A percentile compares a stretch with the other conserved stretches of the same genome.
Evolutionary conservation across 2,329 filamentous ascomycete species (phyloP).

Genomic region (Escovopsis weberi): DNA sequence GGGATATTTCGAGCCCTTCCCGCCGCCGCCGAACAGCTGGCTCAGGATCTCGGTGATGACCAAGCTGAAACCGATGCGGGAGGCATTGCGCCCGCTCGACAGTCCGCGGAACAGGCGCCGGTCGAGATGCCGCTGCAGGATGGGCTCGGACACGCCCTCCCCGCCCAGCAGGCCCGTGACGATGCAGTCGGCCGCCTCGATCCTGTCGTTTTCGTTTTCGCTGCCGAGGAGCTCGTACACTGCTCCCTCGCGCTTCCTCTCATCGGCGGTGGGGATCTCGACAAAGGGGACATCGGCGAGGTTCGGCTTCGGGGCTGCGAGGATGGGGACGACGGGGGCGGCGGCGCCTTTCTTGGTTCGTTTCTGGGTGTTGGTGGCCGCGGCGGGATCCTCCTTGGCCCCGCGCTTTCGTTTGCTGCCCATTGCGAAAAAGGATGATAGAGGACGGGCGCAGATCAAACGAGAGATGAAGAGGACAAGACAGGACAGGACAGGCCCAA

Average conservation of each 20-base stretch:
- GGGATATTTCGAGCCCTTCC: conserved; percentile 31
- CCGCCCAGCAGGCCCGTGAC: conserved; percentile 39
- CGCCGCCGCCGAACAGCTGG: conserved; percentile 46
- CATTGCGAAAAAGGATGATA: conserved; percentile 11
- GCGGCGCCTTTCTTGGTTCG: conserved; percentile 17
- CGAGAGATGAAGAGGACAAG: background rate
- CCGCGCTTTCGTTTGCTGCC: conserved; percentile 22
- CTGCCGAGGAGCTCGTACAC: conserved; percentile 49
- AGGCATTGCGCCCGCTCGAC: conserved; percentile 78
- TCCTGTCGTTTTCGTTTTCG: conserved; percentile 39
- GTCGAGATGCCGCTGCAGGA: conserved; percentile 44
- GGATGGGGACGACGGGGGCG: conserved; percentile 6
- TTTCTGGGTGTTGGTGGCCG: conserved; percentile 14
- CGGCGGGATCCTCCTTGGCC: conserved; percentile 17
- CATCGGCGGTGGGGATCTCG: conserved; percentile 35
- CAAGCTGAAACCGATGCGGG: conserved; percentile 76
- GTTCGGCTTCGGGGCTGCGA: conserved; percentile 12
- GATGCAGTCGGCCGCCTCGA: conserved; percentile 44
- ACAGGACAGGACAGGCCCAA: too few species aligned
- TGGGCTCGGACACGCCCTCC: conserved; percentile 34
- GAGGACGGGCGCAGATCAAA: conserved; percentile 1
- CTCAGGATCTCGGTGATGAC: conserved; percentile 70
- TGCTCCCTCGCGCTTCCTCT: conserved; percentile 41
- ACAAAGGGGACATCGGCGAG: conserved; percentile 31
- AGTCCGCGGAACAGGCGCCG: conserved; percentile 71